Evolutionary conservation across 75 land plant genomes (phyloP), one percentile per base, ranked within the genome.

Genomic region (Adiantum capillusveneris): DNA sequence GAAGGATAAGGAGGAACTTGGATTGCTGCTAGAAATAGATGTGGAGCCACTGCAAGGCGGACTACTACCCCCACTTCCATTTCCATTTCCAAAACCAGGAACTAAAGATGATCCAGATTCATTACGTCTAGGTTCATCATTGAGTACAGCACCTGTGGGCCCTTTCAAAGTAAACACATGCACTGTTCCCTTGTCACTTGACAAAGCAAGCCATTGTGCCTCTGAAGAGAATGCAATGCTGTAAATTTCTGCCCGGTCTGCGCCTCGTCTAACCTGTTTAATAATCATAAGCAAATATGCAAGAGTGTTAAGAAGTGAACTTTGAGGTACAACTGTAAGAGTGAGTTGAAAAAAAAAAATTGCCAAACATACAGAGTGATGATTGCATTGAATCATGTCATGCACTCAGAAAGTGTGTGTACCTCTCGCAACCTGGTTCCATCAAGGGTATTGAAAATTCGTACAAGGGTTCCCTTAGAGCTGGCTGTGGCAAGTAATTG

Each of bases 181-280:
- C 0, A 88, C 83, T 24, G 94, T 91, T 2, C 84, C 97, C 63
- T 84, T 91, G 75, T 88, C 88, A 69, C 97, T 88, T n/a, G 97
- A 90, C 6, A 90, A 78, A 28, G 80, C 92, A 1, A 87, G 67
- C 85, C 84, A 90, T 29, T 87, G 85, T 25, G 82, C 80, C 51
- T 65, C 74, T 7, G 79, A 31, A 27, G 96, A 90, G 72, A 90
- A 84, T 13, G 96, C 85, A 22, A 90, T 34, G 49, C 96, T 90
- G 62, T 77, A 90, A 9, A 90, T 87, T 19, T 79, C 85, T 21
- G 96, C 96, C 65, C 76, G 67, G 29, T 90, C 88, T 58, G 79
- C 78, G 56, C 96, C 96, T 63, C 96, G 79, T 29, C 93, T 57
- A 56, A 87, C 73, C 90, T 87, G 67, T 41, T 50, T 21, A 9